Evolutionary conservation across 345 rosid species (phyloP).

Genomic region (Eucalyptus polybractea): DNA sequence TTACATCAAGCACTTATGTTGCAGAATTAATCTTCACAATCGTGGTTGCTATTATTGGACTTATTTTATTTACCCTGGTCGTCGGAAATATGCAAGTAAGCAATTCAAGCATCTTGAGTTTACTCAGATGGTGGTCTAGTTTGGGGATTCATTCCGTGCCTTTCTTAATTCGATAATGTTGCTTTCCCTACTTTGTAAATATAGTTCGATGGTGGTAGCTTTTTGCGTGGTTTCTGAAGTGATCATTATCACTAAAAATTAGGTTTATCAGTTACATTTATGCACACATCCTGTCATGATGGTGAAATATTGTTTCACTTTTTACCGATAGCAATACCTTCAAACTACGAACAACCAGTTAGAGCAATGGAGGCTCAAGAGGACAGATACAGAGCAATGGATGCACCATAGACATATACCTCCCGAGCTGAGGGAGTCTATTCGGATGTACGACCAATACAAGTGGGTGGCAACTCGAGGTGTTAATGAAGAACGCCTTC

Average conservation of each 20-base stretch:
- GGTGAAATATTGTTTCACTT: background rate
- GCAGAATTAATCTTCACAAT: conserved; percentile 50
- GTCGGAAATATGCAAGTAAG: conserved; percentile 36
- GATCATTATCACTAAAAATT: background rate
- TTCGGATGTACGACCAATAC: conserved; percentile 39
- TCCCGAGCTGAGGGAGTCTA: conserved; percentile 28
- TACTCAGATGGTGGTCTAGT: background rate
- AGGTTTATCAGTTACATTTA: background rate
- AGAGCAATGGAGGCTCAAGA: conserved; percentile 60
- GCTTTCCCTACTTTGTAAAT: background rate
- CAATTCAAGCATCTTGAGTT: background rate
- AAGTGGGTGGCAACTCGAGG: conserved; percentile 73
- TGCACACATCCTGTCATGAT: background rate
- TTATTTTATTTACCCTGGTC: conserved; percentile 49
- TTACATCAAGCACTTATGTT: conserved; percentile 8
- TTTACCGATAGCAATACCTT: conserved; percentile 33
- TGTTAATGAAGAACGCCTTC: conserved; percentile 54
- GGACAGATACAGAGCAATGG: conserved; percentile 22
- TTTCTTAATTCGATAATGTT: background rate
- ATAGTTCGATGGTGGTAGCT: background rate
- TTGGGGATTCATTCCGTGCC: background rate
- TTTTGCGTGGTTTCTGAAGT: background rate
- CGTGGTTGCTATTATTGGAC: conserved; percentile 33
- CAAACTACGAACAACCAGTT: conserved; percentile 53
- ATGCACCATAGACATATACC: conserved; percentile 49